Evolutionary conservation across 2,329 filamentous ascomycete species (phyloP), one percentile per base, ranked within the genome.

Genomic region (Camillea tinctor): DNA sequence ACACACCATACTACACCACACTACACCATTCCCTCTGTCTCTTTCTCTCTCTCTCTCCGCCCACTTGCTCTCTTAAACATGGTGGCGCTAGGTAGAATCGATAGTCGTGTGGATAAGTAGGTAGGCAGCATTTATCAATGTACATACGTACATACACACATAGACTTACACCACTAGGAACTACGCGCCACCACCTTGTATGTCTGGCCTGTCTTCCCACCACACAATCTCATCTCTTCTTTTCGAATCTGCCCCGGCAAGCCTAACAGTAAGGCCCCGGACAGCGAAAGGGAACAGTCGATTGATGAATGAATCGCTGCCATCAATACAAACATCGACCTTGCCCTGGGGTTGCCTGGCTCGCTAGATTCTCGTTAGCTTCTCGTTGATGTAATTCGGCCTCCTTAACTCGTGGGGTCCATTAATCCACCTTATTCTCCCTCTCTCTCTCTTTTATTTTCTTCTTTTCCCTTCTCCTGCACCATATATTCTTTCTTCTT

Each of bases 41-140:
- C 60, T 15, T 64, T 51, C 11, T 50, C 52, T 13, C 55, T 44
- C 22, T 59, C 52, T 52, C 58, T 48, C 50, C 58, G 26, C 26
- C 26, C 26, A 30, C 26, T 30, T 11, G 26, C 26, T 30, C 36
- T 44, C 36, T n/a, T n/a, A n/a, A 44, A 44, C 36, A 44, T 44
- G 36, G 36, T 44, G 36, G 36, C 36, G 36, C 36, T 44, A 44
- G 36, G 36, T 44, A 44, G 36, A 44, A 44, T 44, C 36, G 36
- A 44, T 44, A 44, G 36, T 44, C 36, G 36, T 44, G 36, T 44
- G 36, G 36, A 44, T 44, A 44, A 15, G 17, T 17, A 44, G 4
- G 36, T 44, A 44, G 36, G 36, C 15, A 17, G n/a, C 5, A 15
- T 30, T 4, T 26, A 26, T 26, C 36, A 17, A 40, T 17, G 36